A percentile compares a stretch with the other conserved stretches of the same genome.
Conservation (phyloP, 768 basidiomycete genomes). For the Cytidiella melzeri region DNA sequence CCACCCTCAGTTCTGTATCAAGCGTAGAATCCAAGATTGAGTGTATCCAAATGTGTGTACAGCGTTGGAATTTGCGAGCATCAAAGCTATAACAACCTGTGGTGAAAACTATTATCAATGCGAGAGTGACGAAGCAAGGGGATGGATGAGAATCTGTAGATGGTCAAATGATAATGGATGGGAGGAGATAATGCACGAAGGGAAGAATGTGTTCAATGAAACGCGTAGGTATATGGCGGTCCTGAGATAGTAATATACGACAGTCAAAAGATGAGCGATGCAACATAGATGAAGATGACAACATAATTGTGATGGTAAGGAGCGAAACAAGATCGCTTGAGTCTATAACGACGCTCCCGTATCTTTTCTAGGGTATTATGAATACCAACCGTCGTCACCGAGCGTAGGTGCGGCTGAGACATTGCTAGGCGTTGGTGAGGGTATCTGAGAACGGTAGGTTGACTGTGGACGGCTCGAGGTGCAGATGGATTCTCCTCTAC, state of each 20-base stretch:
- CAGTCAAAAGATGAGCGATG: constrained; percentile 2
- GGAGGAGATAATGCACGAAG: background rate
- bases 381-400: constrained; percentile 77
- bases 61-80: constrained; percentile 3
- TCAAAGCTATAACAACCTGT: constrained; percentile 1
- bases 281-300: constrained; percentile 7
- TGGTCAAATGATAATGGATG: constrained; percentile 4
- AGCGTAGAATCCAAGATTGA: constrained; percentile 18
- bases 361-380: constrained; percentile 26
- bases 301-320: background rate
- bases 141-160: constrained; percentile 1
- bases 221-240: background rate
- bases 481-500: constrained; percentile 34
- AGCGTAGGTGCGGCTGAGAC: constrained; percentile 69
- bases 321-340: constrained; percentile 1
- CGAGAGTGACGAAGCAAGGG: constrained; percentile 3
- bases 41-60: constrained; percentile 17
- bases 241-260: constrained; percentile 2
- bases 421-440: constrained; percentile 73
- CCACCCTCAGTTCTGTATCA: too few relatives aligned
- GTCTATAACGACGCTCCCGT: constrained; percentile 5
- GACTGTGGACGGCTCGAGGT: constrained; percentile 22
- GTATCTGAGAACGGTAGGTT: constrained; percentile 31
- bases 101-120: too few relatives aligned
- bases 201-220: constrained; percentile 2